Evolutionary conservation across 352 stramenopile species (phyloP), one percentile per base, ranked within the genome.

Genomic region (Aphanomyces stellatus): DNA sequence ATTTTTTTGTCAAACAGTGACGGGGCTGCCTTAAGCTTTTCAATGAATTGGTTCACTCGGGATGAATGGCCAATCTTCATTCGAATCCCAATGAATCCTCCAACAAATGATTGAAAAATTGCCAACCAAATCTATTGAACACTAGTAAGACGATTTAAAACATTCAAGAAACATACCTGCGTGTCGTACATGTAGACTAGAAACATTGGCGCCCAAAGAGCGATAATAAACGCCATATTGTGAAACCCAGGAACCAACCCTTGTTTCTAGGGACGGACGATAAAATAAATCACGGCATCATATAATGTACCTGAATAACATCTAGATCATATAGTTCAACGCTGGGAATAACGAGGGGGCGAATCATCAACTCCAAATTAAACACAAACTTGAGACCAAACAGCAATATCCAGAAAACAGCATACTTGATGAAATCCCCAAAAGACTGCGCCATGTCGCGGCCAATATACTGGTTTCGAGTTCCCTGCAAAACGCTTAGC

Each of bases 101-200:
- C 33, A 35, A 33, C 17, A 33, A 95, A 72, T 6, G 82, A 83
- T 63, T 95, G 86, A 64, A 81, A 90, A 33, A 94, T 41, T 37
- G 88, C 90, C 57, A 94, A 88, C 81, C 84, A 94, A 73, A 94
- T 94, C 75, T 57, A 57, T n/a, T n/a, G n/a, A n/a, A n/a, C n/a
- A n/a, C n/a, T n/a, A n/a, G n/a, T 35, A 1, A 57, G 8, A 24
- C 10, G 7, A 15, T 22, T 53, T 13, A 53, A 53, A 53, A 53
- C 19, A 53, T 53, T 17, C 13, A 53, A 53, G 46, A 53, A 13
- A 53, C 46, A 42, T 30, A 64, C 42, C 55, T 94, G 85, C 15
- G 80, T 68, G 66, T 94, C 85, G 77, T 94, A 94, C 67, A 94
- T 84, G 69, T 91, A 94, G 35, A 94, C 85, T 30, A 92, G 72